phyloP scores from a whole-genome alignment of 208 protist genomes.

The Trypanosoma cruzi region DNA sequence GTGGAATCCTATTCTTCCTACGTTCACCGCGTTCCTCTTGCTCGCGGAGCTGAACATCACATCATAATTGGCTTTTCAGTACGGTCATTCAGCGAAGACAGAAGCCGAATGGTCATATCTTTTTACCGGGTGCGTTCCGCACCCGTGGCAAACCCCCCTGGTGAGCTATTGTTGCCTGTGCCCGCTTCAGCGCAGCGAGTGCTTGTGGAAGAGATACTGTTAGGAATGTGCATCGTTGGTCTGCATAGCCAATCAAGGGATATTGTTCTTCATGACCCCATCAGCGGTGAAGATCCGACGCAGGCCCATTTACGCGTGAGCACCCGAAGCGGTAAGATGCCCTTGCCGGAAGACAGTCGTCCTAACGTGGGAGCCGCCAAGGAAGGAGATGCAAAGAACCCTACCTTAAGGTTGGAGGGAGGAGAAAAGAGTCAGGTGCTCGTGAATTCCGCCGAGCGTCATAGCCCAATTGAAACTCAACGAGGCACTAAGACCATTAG shows the following conservation, averaged over 20 bases:
- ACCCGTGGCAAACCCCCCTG: conserved; percentile 33
- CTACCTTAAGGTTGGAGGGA: too few relatives aligned
- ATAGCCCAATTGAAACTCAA: neutral
- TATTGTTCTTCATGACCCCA: conserved; percentile 64
- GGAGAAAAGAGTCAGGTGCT: neutral
- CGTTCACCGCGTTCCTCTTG: conserved; percentile 78
- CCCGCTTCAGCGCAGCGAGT: conserved; percentile 38
- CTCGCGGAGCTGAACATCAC: conserved; percentile 39
- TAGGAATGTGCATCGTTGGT: conserved; percentile 79
- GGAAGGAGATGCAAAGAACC: neutral
- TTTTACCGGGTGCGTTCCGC: conserved; percentile 70
- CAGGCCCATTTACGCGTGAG: conserved; percentile 24
- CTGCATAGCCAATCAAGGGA: conserved; percentile 71
- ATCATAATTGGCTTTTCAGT: conserved; percentile 80
- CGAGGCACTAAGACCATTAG: neutral
- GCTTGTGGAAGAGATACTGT: conserved; percentile 67
- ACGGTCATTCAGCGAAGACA: conserved; percentile 60
- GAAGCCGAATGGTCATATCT: conserved; percentile 75
- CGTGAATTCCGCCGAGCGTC: neutral
- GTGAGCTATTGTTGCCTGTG: conserved; percentile 25
- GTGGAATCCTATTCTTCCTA: conserved; percentile 80
- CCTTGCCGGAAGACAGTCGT: neutral
- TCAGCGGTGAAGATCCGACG: conserved; percentile 38
- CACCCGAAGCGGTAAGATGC: neutral
- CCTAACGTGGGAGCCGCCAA: neutral